phyloP scores from a whole-genome alignment of 352 stramenopile species.

The Discostella stelligera region DNA sequence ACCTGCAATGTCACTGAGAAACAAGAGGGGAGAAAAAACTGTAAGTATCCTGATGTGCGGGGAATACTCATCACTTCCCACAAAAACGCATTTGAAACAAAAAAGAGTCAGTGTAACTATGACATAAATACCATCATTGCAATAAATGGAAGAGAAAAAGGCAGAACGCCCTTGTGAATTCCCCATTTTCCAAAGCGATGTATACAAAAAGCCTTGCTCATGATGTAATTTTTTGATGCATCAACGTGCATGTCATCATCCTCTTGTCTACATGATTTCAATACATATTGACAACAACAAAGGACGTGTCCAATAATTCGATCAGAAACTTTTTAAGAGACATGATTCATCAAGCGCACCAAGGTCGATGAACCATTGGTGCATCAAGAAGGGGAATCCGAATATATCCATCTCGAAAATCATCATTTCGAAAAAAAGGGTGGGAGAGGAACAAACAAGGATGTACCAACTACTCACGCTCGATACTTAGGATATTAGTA shows the following conservation, averaged over 20 bases:
- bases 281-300: constrained; percentile 3
- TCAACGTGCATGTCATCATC: constrained; percentile 61
- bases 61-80: not conserved
- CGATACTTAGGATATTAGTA: too few relatives aligned
- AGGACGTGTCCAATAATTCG: constrained; percentile 29
- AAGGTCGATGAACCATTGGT: constrained; percentile 53
- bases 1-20: not conserved
- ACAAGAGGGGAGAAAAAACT: not conserved
- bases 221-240: constrained; percentile 13
- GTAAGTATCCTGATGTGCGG: not conserved
- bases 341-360: constrained; percentile 63
- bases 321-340: constrained; percentile 55
- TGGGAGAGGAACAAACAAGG: not conserved
- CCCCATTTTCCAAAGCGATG: constrained; percentile 6
- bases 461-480: not conserved
- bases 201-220: constrained; percentile 15
- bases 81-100: not conserved
- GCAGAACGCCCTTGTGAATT: constrained; percentile 20
- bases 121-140: constrained; percentile 70
- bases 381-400: constrained; percentile 82
- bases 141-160: constrained; percentile 32
- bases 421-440: constrained; percentile 57
- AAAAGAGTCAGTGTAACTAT: constrained; percentile 80
- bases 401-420: constrained; percentile 61
- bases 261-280: constrained; percentile 25